These are phyloP conservation scores for Paramyrothecium roridum DNA, from an alignment of 2,329 filamentous ascomycete species.

Conservation along the genomic window DNA sequence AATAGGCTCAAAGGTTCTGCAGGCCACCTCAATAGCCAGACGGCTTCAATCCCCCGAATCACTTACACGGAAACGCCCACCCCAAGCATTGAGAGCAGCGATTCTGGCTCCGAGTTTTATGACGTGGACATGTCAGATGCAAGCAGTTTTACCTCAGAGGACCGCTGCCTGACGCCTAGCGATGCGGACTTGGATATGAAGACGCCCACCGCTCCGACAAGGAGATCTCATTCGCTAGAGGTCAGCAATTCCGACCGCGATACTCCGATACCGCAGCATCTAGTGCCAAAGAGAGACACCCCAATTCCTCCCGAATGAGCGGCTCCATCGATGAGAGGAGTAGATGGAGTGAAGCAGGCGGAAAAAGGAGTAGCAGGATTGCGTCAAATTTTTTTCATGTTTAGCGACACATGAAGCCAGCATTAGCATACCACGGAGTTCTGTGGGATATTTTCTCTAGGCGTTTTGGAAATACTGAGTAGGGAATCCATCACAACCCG, in stretches of 20 bases:
- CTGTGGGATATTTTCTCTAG: not conserved
- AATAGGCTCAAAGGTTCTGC: slow-evolving; percentile 10
- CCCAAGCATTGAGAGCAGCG: slow-evolving; percentile 36
- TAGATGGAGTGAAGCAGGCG: too few species aligned
- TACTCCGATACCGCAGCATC: slow-evolving; percentile 2
- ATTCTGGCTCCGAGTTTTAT: slow-evolving; percentile 22
- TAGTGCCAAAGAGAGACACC: slow-evolving; percentile 5
- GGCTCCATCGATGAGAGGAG: too few species aligned
- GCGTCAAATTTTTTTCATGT: too few species aligned
- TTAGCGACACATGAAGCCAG: not conserved
- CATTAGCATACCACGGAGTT: not conserved
- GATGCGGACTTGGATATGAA: slow-evolving; percentile 32
- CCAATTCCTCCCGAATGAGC: slow-evolving; percentile 9
- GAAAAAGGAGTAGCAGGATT: too few species aligned
- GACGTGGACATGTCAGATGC: slow-evolving; percentile 51
- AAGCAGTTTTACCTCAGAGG: slow-evolving; percentile 34
- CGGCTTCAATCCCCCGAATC: slow-evolving; percentile 6
- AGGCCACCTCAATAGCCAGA: slow-evolving; percentile 13
- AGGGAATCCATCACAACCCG: not conserved
- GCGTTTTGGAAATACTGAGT: not conserved
- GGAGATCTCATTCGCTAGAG: not conserved
- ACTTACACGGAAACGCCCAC: slow-evolving; percentile 30
- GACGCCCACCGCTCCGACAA: slow-evolving; percentile 32
- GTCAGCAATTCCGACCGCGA: not conserved
- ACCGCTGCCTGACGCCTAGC: slow-evolving; percentile 20